Conservation (phyloP, 805 yeast genomes). For the Teunomyces tritomae region DNA sequence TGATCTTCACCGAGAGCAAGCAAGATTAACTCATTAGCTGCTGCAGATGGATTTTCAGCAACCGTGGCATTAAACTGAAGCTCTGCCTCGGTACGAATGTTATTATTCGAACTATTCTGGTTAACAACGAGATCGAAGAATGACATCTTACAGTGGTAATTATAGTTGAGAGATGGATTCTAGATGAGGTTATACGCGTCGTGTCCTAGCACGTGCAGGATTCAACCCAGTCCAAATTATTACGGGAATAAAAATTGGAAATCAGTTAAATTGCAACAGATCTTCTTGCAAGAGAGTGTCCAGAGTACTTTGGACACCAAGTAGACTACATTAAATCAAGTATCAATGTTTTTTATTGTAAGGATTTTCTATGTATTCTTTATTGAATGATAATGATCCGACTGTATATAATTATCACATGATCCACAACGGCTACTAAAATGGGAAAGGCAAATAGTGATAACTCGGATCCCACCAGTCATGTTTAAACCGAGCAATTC, state of each 20-base stretch:
- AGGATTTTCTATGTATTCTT: no score
- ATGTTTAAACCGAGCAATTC: constrained; percentile 20
- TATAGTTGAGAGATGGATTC: background rate
- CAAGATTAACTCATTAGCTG: constrained; percentile 41
- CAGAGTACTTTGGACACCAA: no score
- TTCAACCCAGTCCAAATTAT: no score
- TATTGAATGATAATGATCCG: no score
- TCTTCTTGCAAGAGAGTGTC: no score
- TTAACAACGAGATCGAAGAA: constrained; percentile 9
- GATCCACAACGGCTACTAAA: background rate
- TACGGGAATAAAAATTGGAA: no score
- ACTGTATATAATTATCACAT: background rate
- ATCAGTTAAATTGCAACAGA: no score
- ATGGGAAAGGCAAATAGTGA: background rate
- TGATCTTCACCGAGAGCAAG: constrained; percentile 33
- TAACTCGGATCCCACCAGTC: background rate
- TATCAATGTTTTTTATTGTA: no score
- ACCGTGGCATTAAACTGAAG: constrained; percentile 40
- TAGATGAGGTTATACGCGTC: background rate
- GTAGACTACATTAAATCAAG: no score
- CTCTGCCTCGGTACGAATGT: constrained; percentile 52
- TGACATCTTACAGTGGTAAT: background rate
- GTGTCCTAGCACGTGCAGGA: background rate
- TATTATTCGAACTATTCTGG: constrained; percentile 49
- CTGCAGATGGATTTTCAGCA: constrained; percentile 48